Evolutionary conservation across 2,329 filamentous ascomycete genomes (phyloP).

Genomic region (Cercospora sp.): DNA sequence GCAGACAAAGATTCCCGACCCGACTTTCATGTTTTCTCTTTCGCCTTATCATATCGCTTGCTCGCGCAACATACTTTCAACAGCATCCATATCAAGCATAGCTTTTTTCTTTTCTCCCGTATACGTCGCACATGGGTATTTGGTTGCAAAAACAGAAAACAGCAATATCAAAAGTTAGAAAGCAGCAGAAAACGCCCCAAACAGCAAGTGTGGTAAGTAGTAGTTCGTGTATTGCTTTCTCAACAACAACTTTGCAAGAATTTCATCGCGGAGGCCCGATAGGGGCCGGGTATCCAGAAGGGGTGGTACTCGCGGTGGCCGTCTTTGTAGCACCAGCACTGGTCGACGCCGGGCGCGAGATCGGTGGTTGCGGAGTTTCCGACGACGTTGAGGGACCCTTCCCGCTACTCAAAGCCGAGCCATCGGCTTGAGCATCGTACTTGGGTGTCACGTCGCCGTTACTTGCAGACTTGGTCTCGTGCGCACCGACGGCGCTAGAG

Average conservation of each 20-base stretch:
- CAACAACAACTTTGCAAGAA: slow-evolving; percentile 20
- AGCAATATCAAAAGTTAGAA: slow-evolving; percentile 2
- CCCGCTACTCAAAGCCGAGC: slow-evolving; percentile 23
- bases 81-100: slow-evolving; percentile 18
- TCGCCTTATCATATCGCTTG: neutral
- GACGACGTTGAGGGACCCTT: slow-evolving; percentile 27
- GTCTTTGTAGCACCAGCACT: slow-evolving; percentile 25
- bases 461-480: slow-evolving; percentile 20
- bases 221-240: slow-evolving; percentile 18
- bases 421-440: slow-evolving; percentile 34
- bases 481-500: slow-evolving; percentile 21
- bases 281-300: slow-evolving; percentile 44
- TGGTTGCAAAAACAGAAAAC: slow-evolving; percentile 22
- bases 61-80: slow-evolving; percentile 5
- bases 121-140: slow-evolving; percentile 25
- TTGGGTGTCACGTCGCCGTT: slow-evolving; percentile 41
- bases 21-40: neutral
- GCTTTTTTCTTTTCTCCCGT: slow-evolving; percentile 24
- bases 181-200: slow-evolving; percentile 12
- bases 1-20: neutral
- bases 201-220: neutral
- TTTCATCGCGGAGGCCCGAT: slow-evolving; percentile 43
- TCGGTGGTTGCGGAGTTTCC: slow-evolving; percentile 26
- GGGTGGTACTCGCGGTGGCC: slow-evolving; percentile 32
- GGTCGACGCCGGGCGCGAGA: slow-evolving; percentile 27